phyloP scores from a whole-genome alignment of 2,329 filamentous ascomycete species.

The Fonsecaea pedrosoi region DNA sequence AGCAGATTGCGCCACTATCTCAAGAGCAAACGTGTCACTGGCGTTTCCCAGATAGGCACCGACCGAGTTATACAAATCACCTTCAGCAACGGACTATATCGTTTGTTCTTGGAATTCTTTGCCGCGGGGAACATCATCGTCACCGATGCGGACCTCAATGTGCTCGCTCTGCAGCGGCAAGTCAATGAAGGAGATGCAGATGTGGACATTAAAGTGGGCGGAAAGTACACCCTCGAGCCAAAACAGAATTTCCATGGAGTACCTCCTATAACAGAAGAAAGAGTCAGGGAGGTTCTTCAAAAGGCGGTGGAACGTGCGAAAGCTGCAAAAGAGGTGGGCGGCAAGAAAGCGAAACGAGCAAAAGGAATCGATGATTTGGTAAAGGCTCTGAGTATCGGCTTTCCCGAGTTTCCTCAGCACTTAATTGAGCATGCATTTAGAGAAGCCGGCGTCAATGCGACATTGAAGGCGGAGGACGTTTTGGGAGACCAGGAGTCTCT shows the following conservation, averaged over 20 bases:
- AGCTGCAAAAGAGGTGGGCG: slow-evolving; percentile 41
- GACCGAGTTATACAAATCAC: slow-evolving; percentile 91
- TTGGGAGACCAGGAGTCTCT: slow-evolving; percentile 70
- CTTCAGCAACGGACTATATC: slow-evolving; percentile 89
- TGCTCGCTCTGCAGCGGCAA: slow-evolving; percentile 78
- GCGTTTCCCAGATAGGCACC: slow-evolving; percentile 83
- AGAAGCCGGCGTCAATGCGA: slow-evolving; percentile 71
- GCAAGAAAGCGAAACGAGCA: slow-evolving; percentile 74
- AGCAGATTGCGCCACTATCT: slow-evolving; percentile 83
- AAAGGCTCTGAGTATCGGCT: slow-evolving; percentile 79
- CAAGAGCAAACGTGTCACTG: slow-evolving; percentile 82
- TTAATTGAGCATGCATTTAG: slow-evolving; percentile 85
- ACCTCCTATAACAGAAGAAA: slow-evolving; percentile 74
- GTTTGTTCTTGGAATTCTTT: slow-evolving; percentile 93
- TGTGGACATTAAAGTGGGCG: slow-evolving; percentile 77
- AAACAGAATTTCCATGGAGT: slow-evolving; percentile 83
- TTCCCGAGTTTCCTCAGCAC: slow-evolving; percentile 87
- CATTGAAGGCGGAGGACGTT: slow-evolving; percentile 70
- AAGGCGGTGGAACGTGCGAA: slow-evolving; percentile 60
- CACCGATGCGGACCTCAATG: slow-evolving; percentile 82
- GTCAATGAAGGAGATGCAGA: slow-evolving; percentile 83
- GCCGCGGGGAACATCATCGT: slow-evolving; percentile 94
- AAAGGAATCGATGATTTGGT: slow-evolving; percentile 78
- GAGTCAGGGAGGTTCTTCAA: slow-evolving; percentile 72
- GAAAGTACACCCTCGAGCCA: slow-evolving; percentile 79